Evolutionary conservation across 1,284 basidiomycete species (phyloP).

Genomic region (Hymenochaete sp.): DNA sequence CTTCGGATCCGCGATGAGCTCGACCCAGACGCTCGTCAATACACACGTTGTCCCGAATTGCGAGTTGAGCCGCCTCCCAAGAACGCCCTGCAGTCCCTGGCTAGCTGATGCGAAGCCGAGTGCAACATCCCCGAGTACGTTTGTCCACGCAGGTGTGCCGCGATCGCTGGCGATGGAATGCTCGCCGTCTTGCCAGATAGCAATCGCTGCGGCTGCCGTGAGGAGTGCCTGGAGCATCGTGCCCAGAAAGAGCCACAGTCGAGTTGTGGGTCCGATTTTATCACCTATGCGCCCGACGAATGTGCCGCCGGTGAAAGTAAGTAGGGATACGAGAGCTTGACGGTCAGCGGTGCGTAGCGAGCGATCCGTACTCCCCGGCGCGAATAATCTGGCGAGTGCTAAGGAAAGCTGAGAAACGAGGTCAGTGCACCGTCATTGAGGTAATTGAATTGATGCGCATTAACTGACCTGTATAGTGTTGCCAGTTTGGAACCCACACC

Average conservation of each 20-base stretch:
- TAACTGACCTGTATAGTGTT: constrained; percentile 52
- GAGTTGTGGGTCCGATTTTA: constrained; percentile 56
- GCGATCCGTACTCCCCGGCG: constrained; percentile 36
- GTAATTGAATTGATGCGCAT: neutral
- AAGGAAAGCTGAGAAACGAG: constrained; percentile 41
- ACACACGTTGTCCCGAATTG: no score
- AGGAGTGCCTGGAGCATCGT: constrained; percentile 68
- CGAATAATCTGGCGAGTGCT: constrained; percentile 56
- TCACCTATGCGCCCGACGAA: constrained; percentile 66
- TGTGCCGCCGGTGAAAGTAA: constrained; percentile 66
- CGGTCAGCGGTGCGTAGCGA: constrained; percentile 69
- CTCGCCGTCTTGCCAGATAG: constrained; percentile 57
- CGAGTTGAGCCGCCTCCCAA: constrained; percentile 71
- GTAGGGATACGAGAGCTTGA: constrained; percentile 70
- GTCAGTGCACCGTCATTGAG: constrained; percentile 22
- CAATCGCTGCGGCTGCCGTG: constrained; percentile 62
- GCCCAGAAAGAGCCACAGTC: constrained; percentile 64
- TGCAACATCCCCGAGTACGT: constrained; percentile 53
- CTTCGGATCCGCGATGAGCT: no score
- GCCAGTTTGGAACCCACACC: constrained; percentile 83
- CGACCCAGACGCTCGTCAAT: no score
- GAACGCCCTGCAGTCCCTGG: constrained; percentile 72
- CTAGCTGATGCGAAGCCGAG: constrained; percentile 72
- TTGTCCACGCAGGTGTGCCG: constrained; percentile 60
- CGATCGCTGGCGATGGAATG: constrained; percentile 43